Evolutionary conservation across 441 rosid species (phyloP).

Genomic region (Codiaeum variegatum): DNA sequence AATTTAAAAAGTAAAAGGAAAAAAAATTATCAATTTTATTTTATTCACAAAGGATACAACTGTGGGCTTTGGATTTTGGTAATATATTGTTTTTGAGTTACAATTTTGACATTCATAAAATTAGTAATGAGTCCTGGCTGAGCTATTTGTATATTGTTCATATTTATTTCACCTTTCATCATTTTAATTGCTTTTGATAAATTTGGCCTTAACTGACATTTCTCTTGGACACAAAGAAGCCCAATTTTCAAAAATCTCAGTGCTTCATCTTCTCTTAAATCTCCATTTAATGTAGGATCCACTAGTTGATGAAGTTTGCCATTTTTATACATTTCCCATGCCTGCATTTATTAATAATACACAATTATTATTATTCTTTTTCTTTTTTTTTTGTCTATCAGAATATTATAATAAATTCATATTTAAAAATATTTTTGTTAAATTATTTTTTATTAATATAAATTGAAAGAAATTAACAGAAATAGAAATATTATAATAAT

Average conservation of each 20-base stretch:
- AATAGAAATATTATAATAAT: too few species aligned
- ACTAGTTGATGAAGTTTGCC: conserved; percentile 28
- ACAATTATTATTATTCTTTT: background rate
- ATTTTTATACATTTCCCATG: conserved; percentile 39
- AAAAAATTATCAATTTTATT: background rate
- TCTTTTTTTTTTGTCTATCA: too few species aligned
- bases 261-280: conserved; percentile 26
- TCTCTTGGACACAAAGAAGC: conserved; percentile 39
- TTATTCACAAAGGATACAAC: background rate
- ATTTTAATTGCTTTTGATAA: conserved; percentile 33
- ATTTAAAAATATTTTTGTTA: too few species aligned
- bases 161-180: conserved; percentile 27
- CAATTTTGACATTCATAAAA: conserved; percentile 33
- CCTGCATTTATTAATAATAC: conserved; percentile 24
- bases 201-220: conserved; percentile 26
- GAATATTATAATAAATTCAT: too few species aligned
- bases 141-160: conserved; percentile 12
- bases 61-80: conserved; percentile 3
- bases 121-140: conserved; percentile 33
- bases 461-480: too few species aligned
- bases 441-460: too few species aligned
- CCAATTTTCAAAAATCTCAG: conserved; percentile 28
- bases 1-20: background rate
- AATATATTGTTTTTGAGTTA: background rate
- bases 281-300: conserved; percentile 30